Percentiles rank a stretch among this genome's conserved stretches.
Conservation (phyloP, 768 basidiomycete species). For the Naganishia kalamii region DNA sequence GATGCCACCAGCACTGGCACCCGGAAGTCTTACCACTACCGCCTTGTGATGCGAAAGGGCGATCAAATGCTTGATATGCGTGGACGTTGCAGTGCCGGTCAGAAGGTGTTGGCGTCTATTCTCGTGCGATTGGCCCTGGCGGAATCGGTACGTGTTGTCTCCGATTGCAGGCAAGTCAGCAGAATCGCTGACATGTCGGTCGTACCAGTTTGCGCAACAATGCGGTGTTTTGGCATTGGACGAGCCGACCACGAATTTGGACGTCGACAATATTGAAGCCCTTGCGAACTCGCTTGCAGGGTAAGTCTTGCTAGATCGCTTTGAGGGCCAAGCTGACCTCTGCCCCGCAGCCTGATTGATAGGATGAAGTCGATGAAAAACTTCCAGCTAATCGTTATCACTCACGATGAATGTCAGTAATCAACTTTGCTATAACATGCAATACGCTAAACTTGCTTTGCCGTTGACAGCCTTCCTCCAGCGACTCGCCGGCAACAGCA, state of each 20-base stretch:
- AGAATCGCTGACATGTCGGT: neutral
- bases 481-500: constrained; percentile 70
- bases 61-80: constrained; percentile 99
- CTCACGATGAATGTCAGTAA: constrained; percentile 73
- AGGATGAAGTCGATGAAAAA: constrained; percentile 82
- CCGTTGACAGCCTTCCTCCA: constrained; percentile 59
- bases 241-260: constrained; percentile 95
- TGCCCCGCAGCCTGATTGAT: constrained; percentile 73
- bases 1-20: constrained; percentile 74
- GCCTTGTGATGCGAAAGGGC: constrained; percentile 56
- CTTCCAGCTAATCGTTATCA: constrained; percentile 79
- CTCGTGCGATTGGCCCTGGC: constrained; percentile 95
- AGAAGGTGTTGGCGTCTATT: constrained; percentile 89
- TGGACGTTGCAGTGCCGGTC: constrained; percentile 93
- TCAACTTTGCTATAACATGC: neutral
- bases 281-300: constrained; percentile 84
- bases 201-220: constrained; percentile 3
- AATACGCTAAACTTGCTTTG: neutral
- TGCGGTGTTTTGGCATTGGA: constrained; percentile 96
- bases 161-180: neutral
- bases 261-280: constrained; percentile 91
- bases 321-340: neutral
- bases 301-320: constrained; percentile 51
- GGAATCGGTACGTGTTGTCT: constrained; percentile 70
- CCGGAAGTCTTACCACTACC: constrained; percentile 85